Conservation (phyloP, 1,284 basidiomycete species). For the Erythrobasidium hasegawianum region DNA sequence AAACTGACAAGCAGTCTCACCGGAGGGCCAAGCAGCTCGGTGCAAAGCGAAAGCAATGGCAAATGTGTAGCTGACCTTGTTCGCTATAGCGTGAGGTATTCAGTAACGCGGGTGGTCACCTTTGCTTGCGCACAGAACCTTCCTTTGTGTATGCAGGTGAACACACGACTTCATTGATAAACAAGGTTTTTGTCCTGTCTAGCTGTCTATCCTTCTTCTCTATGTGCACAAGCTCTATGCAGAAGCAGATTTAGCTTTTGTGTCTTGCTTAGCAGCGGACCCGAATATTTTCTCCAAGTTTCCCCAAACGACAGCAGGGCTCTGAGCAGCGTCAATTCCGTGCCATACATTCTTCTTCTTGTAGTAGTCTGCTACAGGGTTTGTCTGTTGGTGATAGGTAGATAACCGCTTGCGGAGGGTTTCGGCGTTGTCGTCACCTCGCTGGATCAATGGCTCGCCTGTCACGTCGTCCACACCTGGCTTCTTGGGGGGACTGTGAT, state of each 20-base stretch:
- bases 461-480: slow-evolving; percentile 87
- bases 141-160: too few species aligned
- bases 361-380: slow-evolving; percentile 97
- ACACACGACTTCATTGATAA: too few species aligned
- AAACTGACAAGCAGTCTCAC: too few species aligned
- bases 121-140: too few species aligned
- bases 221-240: slow-evolving; percentile 2
- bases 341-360: slow-evolving; percentile 78
- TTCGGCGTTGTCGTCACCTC: slow-evolving; percentile 58
- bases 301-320: slow-evolving; percentile 86
- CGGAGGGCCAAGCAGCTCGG: too few species aligned
- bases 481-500: slow-evolving; percentile 93
- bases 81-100: too few species aligned
- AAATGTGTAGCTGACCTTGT: too few species aligned
- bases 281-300: slow-evolving; percentile 57
- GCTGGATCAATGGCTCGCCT: slow-evolving; percentile 74
- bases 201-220: too few species aligned
- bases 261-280: background rate
- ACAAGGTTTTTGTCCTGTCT: too few species aligned
- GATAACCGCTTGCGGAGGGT: slow-evolving; percentile 82
- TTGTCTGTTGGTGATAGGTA: slow-evolving; percentile 88
- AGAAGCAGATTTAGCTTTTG: slow-evolving; percentile 9
- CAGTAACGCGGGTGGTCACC: too few species aligned
- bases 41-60: too few species aligned
- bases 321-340: slow-evolving; percentile 88